Evolutionary conservation across 352 stramenopile species (phyloP).

Genomic region (Globisporangium takayamanum): DNA sequence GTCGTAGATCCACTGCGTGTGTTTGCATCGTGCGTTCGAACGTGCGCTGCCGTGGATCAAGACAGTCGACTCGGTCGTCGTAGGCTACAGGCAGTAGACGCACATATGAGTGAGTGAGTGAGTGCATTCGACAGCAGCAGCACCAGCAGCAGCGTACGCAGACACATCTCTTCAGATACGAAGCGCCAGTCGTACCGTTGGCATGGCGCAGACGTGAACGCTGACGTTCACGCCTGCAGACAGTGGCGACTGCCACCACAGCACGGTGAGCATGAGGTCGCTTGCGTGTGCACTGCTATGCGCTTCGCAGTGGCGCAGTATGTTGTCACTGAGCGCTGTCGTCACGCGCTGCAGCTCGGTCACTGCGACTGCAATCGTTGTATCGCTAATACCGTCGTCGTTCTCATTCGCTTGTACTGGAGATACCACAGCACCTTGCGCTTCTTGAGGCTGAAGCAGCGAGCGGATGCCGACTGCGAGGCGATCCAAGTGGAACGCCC

Average conservation of each 20-base stretch:
- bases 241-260: slow-evolving; percentile 35
- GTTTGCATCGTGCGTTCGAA: slow-evolving; percentile 47
- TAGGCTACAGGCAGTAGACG: slow-evolving; percentile 13
- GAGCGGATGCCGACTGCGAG: slow-evolving; percentile 19
- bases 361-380: background rate
- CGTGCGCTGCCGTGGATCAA: slow-evolving; percentile 46
- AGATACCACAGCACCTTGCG: too few species aligned
- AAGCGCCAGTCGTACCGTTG: slow-evolving; percentile 15
- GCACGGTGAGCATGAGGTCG: slow-evolving; percentile 59
- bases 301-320: slow-evolving; percentile 7
- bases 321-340: slow-evolving; percentile 4
- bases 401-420: background rate
- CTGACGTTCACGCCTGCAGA: slow-evolving; percentile 22
- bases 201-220: slow-evolving; percentile 53
- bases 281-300: background rate
- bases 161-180: background rate
- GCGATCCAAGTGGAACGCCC: slow-evolving; percentile 53
- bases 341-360: slow-evolving; percentile 12
- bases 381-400: slow-evolving; percentile 2
- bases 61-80: slow-evolving; percentile 29
- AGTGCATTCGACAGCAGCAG: background rate
- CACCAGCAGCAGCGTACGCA: too few species aligned
- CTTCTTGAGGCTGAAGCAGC: background rate
- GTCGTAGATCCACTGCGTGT: slow-evolving; percentile 65
- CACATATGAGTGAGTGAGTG: too few species aligned